These are phyloP conservation scores for Actinidia chinensis DNA, from an alignment of 179 eudicot genomes.

Conservation along the genomic window DNA sequence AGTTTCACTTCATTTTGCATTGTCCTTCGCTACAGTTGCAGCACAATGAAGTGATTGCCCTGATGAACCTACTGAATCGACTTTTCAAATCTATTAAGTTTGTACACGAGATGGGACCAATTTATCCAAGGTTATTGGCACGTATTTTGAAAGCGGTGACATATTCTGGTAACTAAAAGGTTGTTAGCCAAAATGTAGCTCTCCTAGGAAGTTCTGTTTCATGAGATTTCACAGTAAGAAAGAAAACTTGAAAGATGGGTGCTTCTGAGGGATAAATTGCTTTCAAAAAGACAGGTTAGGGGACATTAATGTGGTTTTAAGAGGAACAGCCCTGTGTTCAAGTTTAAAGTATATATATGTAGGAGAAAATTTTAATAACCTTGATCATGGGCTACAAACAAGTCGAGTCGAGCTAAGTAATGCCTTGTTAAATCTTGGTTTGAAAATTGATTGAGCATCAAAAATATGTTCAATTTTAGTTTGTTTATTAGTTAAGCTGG, in stretches of 20 bases:
- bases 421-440: too few species aligned
- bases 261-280: background rate
- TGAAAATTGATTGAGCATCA: too few species aligned
- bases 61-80: slow-evolving; percentile 65
- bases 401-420: too few species aligned
- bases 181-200: background rate
- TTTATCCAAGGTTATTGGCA: background rate
- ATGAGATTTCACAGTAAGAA: background rate
- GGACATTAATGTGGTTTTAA: background rate
- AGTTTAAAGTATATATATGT: background rate
- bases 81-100: slow-evolving; percentile 70
- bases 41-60: slow-evolving; percentile 83
- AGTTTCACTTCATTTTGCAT: background rate
- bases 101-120: slow-evolving; percentile 50
- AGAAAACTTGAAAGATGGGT: background rate
- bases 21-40: slow-evolving; percentile 52
- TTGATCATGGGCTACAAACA: too few species aligned
- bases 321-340: background rate
- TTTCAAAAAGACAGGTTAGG: background rate
- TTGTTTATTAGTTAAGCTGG: too few species aligned
- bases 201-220: background rate
- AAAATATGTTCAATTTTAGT: too few species aligned
- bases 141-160: background rate
- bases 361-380: background rate
- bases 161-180: background rate